phyloP scores from a whole-genome alignment of 768 basidiomycete species.

The Leccinum aurantiacum region DNA sequence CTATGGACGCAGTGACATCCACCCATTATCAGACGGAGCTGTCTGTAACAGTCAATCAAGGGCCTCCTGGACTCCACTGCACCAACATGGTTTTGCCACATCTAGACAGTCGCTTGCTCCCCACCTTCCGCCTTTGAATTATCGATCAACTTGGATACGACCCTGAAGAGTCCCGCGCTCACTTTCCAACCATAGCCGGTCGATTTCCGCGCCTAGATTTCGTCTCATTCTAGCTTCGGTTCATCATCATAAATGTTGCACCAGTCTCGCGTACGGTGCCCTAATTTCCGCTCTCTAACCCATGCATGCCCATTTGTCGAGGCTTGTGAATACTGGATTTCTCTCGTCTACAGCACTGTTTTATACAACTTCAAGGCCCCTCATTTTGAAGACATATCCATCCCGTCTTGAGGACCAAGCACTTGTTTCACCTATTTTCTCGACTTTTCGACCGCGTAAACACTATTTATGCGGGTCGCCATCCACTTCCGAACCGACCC shows the following conservation, averaged over 20 bases:
- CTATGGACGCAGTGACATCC: constrained; percentile 48
- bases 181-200: constrained; percentile 6
- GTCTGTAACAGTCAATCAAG: constrained; percentile 37
- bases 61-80: constrained; percentile 44
- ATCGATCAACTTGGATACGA: constrained; percentile 52
- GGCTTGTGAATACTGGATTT: constrained; percentile 39
- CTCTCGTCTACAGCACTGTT: constrained; percentile 24
- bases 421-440: constrained; percentile 29
- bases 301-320: constrained; percentile 34
- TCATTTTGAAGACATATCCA: constrained; percentile 59
- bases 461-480: constrained; percentile 31
- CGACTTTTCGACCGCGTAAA: constrained; percentile 31
- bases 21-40: constrained; percentile 44
- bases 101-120: constrained; percentile 45
- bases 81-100: constrained; percentile 41
- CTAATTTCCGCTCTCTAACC: constrained; percentile 42
- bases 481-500: constrained; percentile 18
- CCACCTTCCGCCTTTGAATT: constrained; percentile 41
- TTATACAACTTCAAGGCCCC: constrained; percentile 28
- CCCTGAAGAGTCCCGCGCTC: constrained; percentile 35
- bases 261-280: constrained; percentile 35
- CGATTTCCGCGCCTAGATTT: constrained; percentile 28
- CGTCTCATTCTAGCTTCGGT: constrained; percentile 20
- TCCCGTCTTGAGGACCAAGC: constrained; percentile 54
- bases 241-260: constrained; percentile 32